Evolutionary conservation across 768 basidiomycete genomes (phyloP).

Genomic region (Paxillus involutus): DNA sequence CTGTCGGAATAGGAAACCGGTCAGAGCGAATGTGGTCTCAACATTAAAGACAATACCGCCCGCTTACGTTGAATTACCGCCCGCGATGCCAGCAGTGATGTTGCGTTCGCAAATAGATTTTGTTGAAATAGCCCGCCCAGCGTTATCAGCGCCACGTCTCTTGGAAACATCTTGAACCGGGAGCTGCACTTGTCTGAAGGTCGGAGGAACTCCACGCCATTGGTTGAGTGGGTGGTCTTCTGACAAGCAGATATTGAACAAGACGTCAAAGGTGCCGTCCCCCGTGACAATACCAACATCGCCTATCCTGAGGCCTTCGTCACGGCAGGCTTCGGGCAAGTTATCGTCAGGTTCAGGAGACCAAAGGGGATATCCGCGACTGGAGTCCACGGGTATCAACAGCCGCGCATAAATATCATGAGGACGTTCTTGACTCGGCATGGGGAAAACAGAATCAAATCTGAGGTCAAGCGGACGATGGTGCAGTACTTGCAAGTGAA

Average conservation of each 20-base stretch:
- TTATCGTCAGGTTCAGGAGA: slow-evolving; percentile 24
- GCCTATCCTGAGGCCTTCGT: slow-evolving; percentile 30
- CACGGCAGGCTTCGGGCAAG: slow-evolving; percentile 22
- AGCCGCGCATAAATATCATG: slow-evolving; percentile 12
- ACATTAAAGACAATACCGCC: too few relatives aligned
- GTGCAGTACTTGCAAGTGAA: too few relatives aligned
- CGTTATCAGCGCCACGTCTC: neutral
- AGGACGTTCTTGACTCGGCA: too few relatives aligned
- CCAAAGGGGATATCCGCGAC: slow-evolving; percentile 32
- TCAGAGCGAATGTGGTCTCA: too few relatives aligned
- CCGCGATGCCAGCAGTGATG: neutral
- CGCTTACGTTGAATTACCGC: neutral
- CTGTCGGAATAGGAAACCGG: neutral
- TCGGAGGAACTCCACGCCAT: slow-evolving; percentile 17
- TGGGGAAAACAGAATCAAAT: too few relatives aligned
- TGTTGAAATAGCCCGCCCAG: neutral
- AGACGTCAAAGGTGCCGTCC: slow-evolving; percentile 27
- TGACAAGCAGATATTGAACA: slow-evolving; percentile 34
- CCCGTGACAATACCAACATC: slow-evolving; percentile 31
- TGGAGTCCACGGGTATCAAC: slow-evolving; percentile 4
- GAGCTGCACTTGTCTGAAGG: slow-evolving; percentile 18
- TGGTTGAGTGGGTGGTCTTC: slow-evolving; percentile 27
- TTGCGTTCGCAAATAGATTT: neutral
- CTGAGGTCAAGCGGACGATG: too few relatives aligned
- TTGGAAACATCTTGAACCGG: neutral